Conservation (phyloP, 139 green algal species). For the Edaphochlamys debaryana region DNA sequence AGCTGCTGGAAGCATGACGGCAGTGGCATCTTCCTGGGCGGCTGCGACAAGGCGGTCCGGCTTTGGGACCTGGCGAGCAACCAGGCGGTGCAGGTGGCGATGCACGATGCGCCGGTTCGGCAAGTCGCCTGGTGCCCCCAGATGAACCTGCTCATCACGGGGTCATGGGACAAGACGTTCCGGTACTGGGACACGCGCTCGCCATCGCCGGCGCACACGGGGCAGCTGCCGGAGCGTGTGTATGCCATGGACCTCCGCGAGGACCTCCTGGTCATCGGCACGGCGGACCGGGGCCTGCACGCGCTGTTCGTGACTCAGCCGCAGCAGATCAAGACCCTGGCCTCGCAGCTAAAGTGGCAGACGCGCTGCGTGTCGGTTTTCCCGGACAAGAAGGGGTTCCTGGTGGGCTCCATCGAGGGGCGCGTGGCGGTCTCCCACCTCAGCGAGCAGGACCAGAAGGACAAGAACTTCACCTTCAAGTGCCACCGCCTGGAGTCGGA, state of each 20-base stretch:
- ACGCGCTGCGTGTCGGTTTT: constrained; percentile 91
- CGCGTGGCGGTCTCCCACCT: constrained; percentile 97
- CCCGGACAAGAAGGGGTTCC: constrained; percentile 91
- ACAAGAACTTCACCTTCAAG: constrained; percentile 82
- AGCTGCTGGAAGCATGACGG: constrained; percentile 90
- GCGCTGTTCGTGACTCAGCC: constrained; percentile 71
- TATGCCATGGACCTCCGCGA: constrained; percentile 91
- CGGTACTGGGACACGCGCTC: constrained; percentile 61
- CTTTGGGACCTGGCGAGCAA: constrained; percentile 94
- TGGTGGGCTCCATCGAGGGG: constrained; percentile 93
- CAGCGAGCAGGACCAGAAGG: constrained; percentile 72
- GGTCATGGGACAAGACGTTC: constrained; percentile 80
- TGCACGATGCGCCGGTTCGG: constrained; percentile 89
- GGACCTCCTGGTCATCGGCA: constrained; percentile 81
- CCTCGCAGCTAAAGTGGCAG: constrained; percentile 96
- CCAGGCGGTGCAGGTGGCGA: constrained; percentile 81
- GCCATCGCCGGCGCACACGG: constrained; percentile 40
- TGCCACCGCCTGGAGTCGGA: constrained; percentile 87
- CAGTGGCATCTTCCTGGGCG: constrained; percentile 64
- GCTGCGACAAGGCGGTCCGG: constrained; percentile 93
- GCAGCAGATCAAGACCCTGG: constrained; percentile 83
- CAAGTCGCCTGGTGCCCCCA: constrained; percentile 61
- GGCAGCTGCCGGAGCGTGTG: constrained; percentile 82
- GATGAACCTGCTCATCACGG: constrained; percentile 86
- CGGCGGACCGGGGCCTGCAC: constrained; percentile 80